These are phyloP conservation scores for Lindgomyces ingoldianus DNA, from an alignment of 495 filamentous ascomycete species.

Conservation along the genomic window DNA sequence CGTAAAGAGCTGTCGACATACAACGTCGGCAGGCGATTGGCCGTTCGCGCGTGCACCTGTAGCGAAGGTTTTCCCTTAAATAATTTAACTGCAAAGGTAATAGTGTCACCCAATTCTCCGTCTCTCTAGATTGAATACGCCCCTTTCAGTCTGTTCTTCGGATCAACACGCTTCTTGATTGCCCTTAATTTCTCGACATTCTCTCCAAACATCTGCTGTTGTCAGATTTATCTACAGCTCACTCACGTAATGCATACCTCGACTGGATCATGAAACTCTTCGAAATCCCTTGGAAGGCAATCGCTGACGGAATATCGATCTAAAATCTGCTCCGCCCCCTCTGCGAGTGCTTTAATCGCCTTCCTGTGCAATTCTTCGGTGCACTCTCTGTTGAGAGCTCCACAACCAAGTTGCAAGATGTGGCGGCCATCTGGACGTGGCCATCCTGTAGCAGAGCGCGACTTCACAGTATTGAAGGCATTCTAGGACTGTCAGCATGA, in stretches of 20 bases:
- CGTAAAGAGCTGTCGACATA: no score
- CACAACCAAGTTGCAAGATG: slow-evolving; percentile 36
- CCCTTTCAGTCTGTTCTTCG: slow-evolving; percentile 24
- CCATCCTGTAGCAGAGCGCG: slow-evolving; percentile 33
- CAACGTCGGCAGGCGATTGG: no score
- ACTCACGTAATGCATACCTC: slow-evolving; percentile 5
- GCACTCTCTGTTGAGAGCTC: slow-evolving; percentile 22
- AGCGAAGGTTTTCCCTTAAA: no score
- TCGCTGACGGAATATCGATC: slow-evolving; percentile 19
- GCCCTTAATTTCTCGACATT: slow-evolving; percentile 37
- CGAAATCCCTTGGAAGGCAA: slow-evolving; percentile 23
- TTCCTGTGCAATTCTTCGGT: slow-evolving; percentile 25
- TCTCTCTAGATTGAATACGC: slow-evolving; percentile 19
- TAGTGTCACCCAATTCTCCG: no score
- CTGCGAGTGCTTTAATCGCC: slow-evolving; percentile 25
- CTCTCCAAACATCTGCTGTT: slow-evolving; percentile 39
- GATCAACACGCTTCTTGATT: slow-evolving; percentile 38
- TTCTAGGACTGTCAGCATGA: background rate
- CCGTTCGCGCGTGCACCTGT: no score
- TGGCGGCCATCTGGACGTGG: slow-evolving; percentile 35
- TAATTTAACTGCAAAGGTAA: no score
- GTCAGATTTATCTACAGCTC: slow-evolving; percentile 25
- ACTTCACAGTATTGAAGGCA: slow-evolving; percentile 36
- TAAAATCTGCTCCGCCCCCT: slow-evolving; percentile 10
- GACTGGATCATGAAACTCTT: slow-evolving; percentile 18